Base-by-base conservation (phyloP, 2,329 filamentous ascomycete genomes). In the Nothophoma quercina region DNA sequence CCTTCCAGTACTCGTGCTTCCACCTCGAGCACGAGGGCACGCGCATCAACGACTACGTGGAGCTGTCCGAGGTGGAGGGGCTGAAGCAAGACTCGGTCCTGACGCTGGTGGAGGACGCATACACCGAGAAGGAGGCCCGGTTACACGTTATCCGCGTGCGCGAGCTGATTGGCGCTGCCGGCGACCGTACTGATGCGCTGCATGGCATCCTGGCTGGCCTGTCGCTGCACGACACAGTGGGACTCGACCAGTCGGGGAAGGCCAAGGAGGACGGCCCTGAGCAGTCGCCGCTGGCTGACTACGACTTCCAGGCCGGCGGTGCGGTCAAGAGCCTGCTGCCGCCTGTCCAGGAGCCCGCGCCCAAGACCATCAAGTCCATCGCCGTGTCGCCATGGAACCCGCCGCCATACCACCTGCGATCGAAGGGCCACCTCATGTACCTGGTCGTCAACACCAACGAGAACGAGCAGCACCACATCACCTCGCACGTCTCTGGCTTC, bases 1-100 rank as follows among this genome's bases (percentile, higher is more conserved):
- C 93, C 43, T 95, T 97, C 79, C 92, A 96, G 77, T 97, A 97
- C 80, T 96, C 95, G 45, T 99, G 95, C 82, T 99, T 99, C 81
- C 95, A 99, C 78, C 87, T 99, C 67, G 93, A 98, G 78, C 88
- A 93, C 78, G 88, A 90, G 54, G 91, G 91, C 63, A 81, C 90
- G 76, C 89, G 90, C 61, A 88, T 99, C 82, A 98, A 98, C 75
- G 95, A 99, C 77, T 98, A 95, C 68, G 85, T 96, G 54, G 89
- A 96, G 73, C 84, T 99, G 57, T 92, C 91, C 47, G 93, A 99
- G 72, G 89, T 99, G 48, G 83, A 89, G 39, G 91, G 85, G 50
- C 84, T 99, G 48, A 85, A 85, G 45, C 77, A 88, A 26, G 87
- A 92, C 58, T 89, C 93, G 28, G 89, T 93, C 68, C 83, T 97